Percentiles rank a stretch among this genome's conserved stretches.
These are phyloP conservation scores for Erodium trifolium DNA, from an alignment of 441 rosid genomes.

Conservation along the genomic window DNA sequence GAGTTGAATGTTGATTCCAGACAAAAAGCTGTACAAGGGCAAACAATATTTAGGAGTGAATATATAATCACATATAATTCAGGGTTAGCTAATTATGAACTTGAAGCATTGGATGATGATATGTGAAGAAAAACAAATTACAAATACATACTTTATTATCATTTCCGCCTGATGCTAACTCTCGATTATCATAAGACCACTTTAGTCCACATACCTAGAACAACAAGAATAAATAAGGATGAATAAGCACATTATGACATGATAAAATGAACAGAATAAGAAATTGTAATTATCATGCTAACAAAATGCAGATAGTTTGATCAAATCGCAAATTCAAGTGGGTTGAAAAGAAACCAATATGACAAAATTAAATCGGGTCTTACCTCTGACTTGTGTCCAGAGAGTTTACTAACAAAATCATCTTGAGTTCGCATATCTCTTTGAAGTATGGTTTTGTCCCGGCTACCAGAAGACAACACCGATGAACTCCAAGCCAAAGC, in stretches of 20 bases:
- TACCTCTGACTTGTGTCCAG: slow-evolving; percentile 93
- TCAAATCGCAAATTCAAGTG: neutral
- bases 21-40: slow-evolving; percentile 58
- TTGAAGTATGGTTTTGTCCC: slow-evolving; percentile 85
- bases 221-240: neutral
- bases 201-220: slow-evolving; percentile 78
- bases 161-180: slow-evolving; percentile 97
- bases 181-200: slow-evolving; percentile 96
- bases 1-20: slow-evolving; percentile 91
- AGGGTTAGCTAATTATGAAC: neutral
- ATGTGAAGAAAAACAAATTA: neutral
- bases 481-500: slow-evolving; percentile 95
- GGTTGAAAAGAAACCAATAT: neutral
- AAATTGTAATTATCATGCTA: too few relatives aligned
- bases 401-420: slow-evolving; percentile 63
- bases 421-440: slow-evolving; percentile 79
- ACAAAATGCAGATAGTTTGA: neutral
- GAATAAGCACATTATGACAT: too few relatives aligned
- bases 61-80: neutral
- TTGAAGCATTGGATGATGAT: neutral
- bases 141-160: slow-evolving; percentile 66
- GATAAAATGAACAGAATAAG: too few relatives aligned
- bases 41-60: slow-evolving; percentile 10
- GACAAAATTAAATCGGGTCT: neutral
- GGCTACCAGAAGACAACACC: slow-evolving; percentile 80